Evolutionary conservation across 148 eudicot genomes (phyloP).

Genomic region (Salicornia ramosissima): DNA sequence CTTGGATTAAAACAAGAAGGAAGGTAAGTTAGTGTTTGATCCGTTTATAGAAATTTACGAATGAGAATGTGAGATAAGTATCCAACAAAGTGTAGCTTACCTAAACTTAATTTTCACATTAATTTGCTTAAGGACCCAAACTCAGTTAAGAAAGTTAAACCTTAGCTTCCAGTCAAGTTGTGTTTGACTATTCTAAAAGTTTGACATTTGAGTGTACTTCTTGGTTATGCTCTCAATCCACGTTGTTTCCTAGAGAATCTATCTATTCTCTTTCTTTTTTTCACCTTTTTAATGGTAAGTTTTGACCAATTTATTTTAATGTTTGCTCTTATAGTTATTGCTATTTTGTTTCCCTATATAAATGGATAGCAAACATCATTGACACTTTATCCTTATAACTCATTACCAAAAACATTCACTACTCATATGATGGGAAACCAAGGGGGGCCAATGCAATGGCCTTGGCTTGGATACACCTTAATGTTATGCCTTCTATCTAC

Average conservation of each 20-base stretch:
- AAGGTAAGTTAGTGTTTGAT: no score
- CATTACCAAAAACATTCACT: not conserved
- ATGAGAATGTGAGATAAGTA: no score
- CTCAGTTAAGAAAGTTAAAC: no score
- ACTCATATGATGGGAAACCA: slow-evolving; percentile 12
- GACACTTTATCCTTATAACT: not conserved
- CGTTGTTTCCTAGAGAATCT: not conserved
- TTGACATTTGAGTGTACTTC: not conserved
- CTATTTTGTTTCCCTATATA: slow-evolving; percentile 6
- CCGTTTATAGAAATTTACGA: no score
- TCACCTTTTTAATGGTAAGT: not conserved
- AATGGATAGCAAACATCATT: not conserved
- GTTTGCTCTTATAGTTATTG: not conserved
- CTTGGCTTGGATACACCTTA: slow-evolving; percentile 20
- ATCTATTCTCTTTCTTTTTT: no score
- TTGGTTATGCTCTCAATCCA: not conserved
- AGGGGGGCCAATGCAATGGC: slow-evolving; percentile 22
- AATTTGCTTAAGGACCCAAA: not conserved
- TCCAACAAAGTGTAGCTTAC: no score
- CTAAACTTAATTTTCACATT: not conserved
- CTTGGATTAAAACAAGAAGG: no score
- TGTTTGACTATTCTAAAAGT: not conserved
- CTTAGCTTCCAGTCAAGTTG: not conserved
- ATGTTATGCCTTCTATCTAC: slow-evolving; percentile 14
- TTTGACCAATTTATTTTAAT: not conserved